Conservation (phyloP, 352 stramenopile genomes). For the Phytophthora melonis region DNA sequence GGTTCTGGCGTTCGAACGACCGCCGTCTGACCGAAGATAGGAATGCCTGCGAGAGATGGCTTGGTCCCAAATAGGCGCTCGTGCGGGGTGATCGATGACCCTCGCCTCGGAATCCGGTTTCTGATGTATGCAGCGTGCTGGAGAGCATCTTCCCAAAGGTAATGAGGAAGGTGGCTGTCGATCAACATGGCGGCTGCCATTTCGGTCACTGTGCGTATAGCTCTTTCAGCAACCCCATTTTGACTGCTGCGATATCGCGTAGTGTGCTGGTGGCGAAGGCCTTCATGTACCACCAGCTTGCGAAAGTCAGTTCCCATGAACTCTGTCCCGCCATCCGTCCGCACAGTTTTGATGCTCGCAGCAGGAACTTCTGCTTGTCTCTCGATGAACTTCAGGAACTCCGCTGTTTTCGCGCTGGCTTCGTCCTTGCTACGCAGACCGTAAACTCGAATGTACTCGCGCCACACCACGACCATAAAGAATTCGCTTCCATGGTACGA, state of each 20-base stretch:
- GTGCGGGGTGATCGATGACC: neutral
- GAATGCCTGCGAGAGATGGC: neutral
- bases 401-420: no score
- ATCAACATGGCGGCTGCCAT: neutral
- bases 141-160: conserved; percentile 11
- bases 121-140: neutral
- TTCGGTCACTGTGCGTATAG: conserved; percentile 6
- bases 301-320: neutral
- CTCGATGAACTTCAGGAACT: no score
- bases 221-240: conserved; percentile 11
- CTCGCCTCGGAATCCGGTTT: conserved; percentile 6
- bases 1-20: conserved; percentile 1
- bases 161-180: neutral
- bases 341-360: no score
- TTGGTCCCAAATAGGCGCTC: conserved; percentile 4
- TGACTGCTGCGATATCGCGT: conserved; percentile 10
- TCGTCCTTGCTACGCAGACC: no score
- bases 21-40: conserved; percentile 2
- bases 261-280: conserved; percentile 6
- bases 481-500: no score
- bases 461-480: no score
- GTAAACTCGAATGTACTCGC: no score
- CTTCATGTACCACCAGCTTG: neutral
- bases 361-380: no score
- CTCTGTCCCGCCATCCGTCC: neutral